Percentiles rank a stretch among this genome's conserved stretches.
These are phyloP conservation scores for Hypoxylon sp. DNA, from an alignment of 2,329 filamentous ascomycete genomes.

Conservation along the genomic window DNA sequence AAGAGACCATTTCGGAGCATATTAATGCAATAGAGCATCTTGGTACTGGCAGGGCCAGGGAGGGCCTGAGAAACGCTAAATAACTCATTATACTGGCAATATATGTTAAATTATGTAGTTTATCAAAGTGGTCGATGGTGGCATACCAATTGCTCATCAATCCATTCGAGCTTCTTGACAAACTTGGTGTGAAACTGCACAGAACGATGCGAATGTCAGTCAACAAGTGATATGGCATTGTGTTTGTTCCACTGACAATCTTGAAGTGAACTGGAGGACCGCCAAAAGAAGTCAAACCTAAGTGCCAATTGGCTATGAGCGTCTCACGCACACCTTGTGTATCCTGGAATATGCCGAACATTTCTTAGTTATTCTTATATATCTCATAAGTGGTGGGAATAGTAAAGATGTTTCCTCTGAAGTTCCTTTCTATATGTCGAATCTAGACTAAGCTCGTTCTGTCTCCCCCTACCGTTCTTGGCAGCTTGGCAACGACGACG, in stretches of 20 bases:
- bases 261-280: constrained; percentile 80
- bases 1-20: constrained; percentile 73
- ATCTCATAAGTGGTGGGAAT: background rate
- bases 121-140: background rate
- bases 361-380: background rate
- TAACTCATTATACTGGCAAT: constrained; percentile 74
- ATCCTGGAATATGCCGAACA: background rate
- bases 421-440: background rate
- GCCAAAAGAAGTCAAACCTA: constrained; percentile 77
- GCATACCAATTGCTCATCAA: constrained; percentile 76
- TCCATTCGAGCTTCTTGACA: constrained; percentile 73
- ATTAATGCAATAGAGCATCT: constrained; percentile 79
- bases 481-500: background rate
- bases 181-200: constrained; percentile 71
- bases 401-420: background rate
- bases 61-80: constrained; percentile 79
- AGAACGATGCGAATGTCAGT: background rate
- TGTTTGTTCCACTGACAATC: constrained; percentile 62
- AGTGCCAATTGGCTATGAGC: constrained; percentile 64
- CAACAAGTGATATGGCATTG: background rate
- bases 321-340: background rate
- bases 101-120: background rate
- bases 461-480: background rate
- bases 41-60: constrained; percentile 77
- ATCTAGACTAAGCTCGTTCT: too few relatives aligned